Conservation (phyloP, 2,329 filamentous ascomycete genomes). For the Claviceps africana region DNA sequence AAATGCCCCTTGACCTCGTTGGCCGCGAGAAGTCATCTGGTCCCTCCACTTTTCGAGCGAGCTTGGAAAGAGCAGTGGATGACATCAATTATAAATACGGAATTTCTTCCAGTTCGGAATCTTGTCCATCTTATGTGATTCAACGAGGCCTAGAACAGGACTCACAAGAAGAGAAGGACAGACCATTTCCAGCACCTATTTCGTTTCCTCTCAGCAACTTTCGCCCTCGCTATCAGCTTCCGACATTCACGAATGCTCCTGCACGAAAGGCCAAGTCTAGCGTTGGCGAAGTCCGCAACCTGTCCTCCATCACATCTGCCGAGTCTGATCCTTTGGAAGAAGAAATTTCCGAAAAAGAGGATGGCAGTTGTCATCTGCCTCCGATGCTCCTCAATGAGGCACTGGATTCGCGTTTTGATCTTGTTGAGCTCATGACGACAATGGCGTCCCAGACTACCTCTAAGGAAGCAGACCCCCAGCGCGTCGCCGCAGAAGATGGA, state of each 20-base stretch:
- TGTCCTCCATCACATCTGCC: conserved; percentile 2
- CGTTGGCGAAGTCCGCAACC: conserved; percentile 6
- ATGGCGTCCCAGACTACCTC: background rate
- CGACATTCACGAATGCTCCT: conserved; percentile 7
- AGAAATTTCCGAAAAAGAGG: background rate
- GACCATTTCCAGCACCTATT: background rate
- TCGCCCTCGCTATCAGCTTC: conserved; percentile 8
- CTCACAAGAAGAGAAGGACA: background rate
- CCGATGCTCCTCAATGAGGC: conserved; percentile 7
- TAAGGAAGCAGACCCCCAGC: background rate
- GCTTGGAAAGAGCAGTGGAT: conserved; percentile 17
- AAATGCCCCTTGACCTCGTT: conserved; percentile 15
- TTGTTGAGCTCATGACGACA: conserved; percentile 2
- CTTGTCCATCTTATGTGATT: background rate
- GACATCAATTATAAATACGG: conserved; percentile 17
- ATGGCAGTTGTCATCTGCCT: conserved; percentile 5
- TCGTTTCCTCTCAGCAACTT: conserved; percentile 5
- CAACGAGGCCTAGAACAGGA: background rate
- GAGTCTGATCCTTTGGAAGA: background rate
- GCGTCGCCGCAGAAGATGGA: background rate
- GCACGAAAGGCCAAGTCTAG: conserved; percentile 3
- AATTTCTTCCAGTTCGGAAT: conserved; percentile 5
- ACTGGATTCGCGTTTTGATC: conserved; percentile 2
- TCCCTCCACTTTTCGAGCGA: conserved; percentile 15
- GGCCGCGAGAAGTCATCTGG: conserved; percentile 8